Conservation (phyloP, 345 rosid genomes). For the Eucalyptus pauciflora region DNA sequence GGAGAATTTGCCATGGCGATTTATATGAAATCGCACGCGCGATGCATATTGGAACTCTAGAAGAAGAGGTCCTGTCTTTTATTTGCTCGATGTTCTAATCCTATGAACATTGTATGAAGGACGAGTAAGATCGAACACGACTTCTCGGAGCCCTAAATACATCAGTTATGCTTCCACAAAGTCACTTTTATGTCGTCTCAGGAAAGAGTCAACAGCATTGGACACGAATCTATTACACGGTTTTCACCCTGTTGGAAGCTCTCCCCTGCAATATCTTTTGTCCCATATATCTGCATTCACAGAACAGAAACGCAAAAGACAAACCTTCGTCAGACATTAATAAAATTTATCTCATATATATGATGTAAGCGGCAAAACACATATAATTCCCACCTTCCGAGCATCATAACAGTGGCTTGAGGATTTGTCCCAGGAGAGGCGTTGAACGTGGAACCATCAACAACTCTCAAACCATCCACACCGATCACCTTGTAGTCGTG, state of each 20-base stretch:
- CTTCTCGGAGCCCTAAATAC: neutral
- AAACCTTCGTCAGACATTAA: neutral
- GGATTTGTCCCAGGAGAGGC: slow-evolving; percentile 29
- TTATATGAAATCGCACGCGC: neutral
- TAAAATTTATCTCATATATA: neutral
- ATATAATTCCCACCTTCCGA: slow-evolving; percentile 17
- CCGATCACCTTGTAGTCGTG: slow-evolving; percentile 15
- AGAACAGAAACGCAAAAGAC: neutral
- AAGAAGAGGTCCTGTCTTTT: neutral
- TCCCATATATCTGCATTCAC: slow-evolving; percentile 26
- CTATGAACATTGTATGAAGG: neutral
- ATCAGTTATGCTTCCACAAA: neutral
- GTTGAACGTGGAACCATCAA: slow-evolving; percentile 24
- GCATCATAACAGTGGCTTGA: slow-evolving; percentile 44
- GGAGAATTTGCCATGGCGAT: neutral
- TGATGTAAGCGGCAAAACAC: neutral
- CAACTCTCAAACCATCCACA: slow-evolving; percentile 13
- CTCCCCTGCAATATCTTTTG: slow-evolving; percentile 11
- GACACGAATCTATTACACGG: neutral
- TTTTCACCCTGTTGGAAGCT: neutral
- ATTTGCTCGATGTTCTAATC: neutral
- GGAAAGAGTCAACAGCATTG: neutral
- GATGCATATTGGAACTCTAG: neutral
- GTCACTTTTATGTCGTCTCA: neutral
- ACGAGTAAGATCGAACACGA: neutral